Evolutionary conservation across 1,284 basidiomycete genomes (phyloP).

Genomic region (Neonothopanus nambi): DNA sequence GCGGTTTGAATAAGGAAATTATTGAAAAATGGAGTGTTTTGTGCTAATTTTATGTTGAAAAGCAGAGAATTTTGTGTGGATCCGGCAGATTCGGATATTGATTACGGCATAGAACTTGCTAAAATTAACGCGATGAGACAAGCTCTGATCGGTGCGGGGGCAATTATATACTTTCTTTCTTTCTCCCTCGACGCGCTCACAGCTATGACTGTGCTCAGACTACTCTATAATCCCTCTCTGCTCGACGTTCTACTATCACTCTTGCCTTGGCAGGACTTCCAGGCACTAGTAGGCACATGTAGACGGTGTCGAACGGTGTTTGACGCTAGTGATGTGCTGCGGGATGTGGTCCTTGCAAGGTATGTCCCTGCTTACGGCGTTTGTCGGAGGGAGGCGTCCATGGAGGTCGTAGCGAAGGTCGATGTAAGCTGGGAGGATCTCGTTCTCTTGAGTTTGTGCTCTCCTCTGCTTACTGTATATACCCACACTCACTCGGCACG

Average conservation of each 20-base stretch:
- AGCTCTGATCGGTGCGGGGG: no score
- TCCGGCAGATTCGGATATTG: no score
- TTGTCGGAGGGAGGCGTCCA: background rate
- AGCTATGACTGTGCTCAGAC: no score
- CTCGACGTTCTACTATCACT: background rate
- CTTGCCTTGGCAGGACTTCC: slow-evolving; percentile 5
- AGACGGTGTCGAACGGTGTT: background rate
- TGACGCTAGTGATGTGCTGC: background rate
- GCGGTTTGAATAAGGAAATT: no score
- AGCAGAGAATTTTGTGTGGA: no score
- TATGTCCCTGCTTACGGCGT: slow-evolving; percentile 8
- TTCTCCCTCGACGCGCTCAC: no score
- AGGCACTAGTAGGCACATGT: background rate
- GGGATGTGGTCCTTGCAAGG: background rate
- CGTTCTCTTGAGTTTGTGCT: slow-evolving; percentile 5
- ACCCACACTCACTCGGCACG: background rate
- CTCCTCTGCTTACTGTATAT: background rate
- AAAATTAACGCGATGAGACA: no score
- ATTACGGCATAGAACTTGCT: no score
- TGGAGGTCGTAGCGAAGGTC: background rate
- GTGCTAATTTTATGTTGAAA: no score
- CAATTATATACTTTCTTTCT: no score
- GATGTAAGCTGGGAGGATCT: slow-evolving; percentile 1
- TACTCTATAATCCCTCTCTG: slow-evolving; percentile 1
- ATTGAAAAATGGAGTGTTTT: no score